These are phyloP conservation scores for Triangularia setosa DNA, from an alignment of 2,329 filamentous ascomycete genomes.

Conservation along the genomic window DNA sequence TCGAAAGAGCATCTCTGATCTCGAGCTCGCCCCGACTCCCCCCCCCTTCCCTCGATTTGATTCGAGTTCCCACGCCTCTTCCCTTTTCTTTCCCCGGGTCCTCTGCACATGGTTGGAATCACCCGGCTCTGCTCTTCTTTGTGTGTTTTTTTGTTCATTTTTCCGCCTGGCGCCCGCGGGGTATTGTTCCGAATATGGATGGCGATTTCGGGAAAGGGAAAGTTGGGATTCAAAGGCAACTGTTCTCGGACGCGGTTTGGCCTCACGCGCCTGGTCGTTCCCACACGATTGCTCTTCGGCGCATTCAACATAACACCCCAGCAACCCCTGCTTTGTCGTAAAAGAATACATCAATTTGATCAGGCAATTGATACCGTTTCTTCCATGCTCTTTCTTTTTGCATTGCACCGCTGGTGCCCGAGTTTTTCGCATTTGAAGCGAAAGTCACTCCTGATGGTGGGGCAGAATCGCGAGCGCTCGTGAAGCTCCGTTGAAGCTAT, in stretches of 20 bases:
- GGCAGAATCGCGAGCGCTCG: not conserved
- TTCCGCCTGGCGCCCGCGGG: conserved; percentile 8
- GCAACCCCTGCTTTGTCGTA: conserved; percentile 25
- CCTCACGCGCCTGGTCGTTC: conserved; percentile 14
- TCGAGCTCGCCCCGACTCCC: conserved; percentile 18
- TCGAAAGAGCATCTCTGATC: conserved; percentile 22
- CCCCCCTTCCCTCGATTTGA: conserved; percentile 13
- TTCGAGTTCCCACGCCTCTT: conserved; percentile 23
- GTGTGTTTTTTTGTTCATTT: conserved; percentile 21
- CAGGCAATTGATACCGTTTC: conserved; percentile 17
- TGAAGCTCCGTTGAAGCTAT: conserved; percentile 25
- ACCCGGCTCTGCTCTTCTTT: conserved; percentile 8
- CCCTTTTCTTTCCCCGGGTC: conserved; percentile 19
- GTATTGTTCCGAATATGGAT: conserved; percentile 6
- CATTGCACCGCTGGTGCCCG: not conserved
- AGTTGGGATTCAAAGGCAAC: not conserved
- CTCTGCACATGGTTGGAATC: not conserved
- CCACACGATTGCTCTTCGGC: conserved; percentile 16
- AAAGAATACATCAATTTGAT: conserved; percentile 6
- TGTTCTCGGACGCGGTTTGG: conserved; percentile 20
- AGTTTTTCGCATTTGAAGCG: conserved; percentile 7
- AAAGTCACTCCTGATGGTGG: conserved; percentile 26
- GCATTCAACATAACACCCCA: conserved; percentile 20
- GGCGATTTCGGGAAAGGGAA: not conserved
- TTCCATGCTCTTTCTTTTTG: conserved; percentile 10